Conservation (phyloP, 805 yeast species). For the Wickerhamiella alocasiicola region DNA sequence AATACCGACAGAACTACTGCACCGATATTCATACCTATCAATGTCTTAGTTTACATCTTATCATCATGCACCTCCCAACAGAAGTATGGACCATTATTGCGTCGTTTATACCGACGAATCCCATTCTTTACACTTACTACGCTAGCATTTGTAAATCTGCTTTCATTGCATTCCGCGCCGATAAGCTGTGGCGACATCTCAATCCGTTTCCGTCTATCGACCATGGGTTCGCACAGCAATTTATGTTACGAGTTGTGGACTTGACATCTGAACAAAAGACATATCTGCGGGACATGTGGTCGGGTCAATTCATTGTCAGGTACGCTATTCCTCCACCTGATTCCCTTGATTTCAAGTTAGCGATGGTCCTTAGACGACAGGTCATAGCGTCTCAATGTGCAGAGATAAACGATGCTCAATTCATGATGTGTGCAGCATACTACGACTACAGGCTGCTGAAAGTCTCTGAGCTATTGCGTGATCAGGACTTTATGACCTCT, state of each 20-base stretch:
- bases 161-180: not conserved
- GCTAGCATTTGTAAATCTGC: not conserved
- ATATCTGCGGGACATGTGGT: not conserved
- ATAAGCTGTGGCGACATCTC: constrained; percentile 3
- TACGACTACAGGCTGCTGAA: not conserved
- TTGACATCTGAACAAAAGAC: not conserved
- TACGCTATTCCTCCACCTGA: not conserved
- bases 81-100: constrained; percentile 7
- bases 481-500: not conserved
- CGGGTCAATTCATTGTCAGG: not conserved
- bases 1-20: too few relatives aligned
- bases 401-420: not conserved
- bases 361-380: not conserved
- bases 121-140: not conserved
- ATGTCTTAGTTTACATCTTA: too few relatives aligned
- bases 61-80: constrained; percentile 1
- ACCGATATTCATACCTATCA: too few relatives aligned
- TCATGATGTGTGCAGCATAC: not conserved
- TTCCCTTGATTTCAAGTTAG: not conserved
- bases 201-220: not conserved
- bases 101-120: not conserved
- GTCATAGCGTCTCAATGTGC: not conserved
- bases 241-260: not conserved
- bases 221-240: not conserved
- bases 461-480: not conserved